Base-by-base conservation (phyloP, 2,329 filamentous ascomycete species). In the Cyclaneusma minus region DNA sequence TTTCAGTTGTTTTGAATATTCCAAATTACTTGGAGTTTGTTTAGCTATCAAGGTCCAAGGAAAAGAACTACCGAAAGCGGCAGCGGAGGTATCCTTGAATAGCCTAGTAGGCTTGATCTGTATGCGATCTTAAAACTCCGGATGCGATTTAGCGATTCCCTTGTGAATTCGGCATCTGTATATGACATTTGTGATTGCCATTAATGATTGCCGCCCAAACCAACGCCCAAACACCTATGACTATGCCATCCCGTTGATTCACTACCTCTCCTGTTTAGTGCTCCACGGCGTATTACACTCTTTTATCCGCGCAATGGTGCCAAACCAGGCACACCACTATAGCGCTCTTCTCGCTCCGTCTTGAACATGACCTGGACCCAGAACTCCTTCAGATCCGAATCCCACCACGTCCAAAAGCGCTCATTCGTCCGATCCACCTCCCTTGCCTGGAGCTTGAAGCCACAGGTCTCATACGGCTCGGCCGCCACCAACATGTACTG, bases 311-410 rank as follows among this genome's bases (percentile, higher is more conserved):
- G n/a, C n/a, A 61, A 48, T 3, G 57, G 57, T 14, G 61, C 62
- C 40, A 75, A 44, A 8, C 70, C 70, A 1, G 70, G 70, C 28
- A 71, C 70, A 11, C 68, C 68, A 25, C 69, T 71, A 37, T 74
- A 95, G 33, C 84, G 65, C 64, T 94, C 87, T 56, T 95, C 89
- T 36, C 89, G 72, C 62, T 98, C 89, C 20, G 89, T 95, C 68
- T 94, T 89, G 58, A 95, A 98, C 62, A 95, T 80, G 38, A 98
- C 68, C 61, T 95, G 89, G 21, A 94, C 69, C 82, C 84, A 95
- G 49, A 91, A 98, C 59, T 95, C 87, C 62, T 91, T 93, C 36
- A 77, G 73, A 51, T 98, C 89, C 33, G 78, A 75, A 54, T 98
- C 89, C 62, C 85, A 98, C 74, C 85, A 95, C 28, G 71, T 78